Evolutionary conservation across 495 filamentous ascomycete genomes (phyloP).

Genomic region (Penicillium atrosanguineum): DNA sequence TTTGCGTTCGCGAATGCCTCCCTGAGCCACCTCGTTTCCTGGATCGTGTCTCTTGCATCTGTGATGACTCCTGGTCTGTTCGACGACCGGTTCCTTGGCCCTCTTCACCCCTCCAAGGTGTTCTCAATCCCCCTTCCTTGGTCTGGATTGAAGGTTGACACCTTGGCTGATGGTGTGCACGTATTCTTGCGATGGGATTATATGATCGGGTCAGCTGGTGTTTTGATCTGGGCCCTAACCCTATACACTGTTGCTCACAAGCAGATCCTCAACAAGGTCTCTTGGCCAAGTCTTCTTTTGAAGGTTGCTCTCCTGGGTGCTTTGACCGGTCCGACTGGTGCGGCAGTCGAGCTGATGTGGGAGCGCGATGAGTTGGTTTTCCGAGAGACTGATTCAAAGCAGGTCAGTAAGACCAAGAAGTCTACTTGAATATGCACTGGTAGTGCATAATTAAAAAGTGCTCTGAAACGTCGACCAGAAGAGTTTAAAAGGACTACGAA

Average conservation of each 20-base stretch:
- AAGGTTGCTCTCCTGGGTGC: slow-evolving; percentile 41
- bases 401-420: slow-evolving; percentile 25
- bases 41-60: slow-evolving; percentile 43
- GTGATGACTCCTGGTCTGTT: slow-evolving; percentile 38
- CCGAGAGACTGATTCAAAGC: slow-evolving; percentile 23
- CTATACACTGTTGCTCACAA: slow-evolving; percentile 40
- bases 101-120: slow-evolving; percentile 38
- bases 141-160: slow-evolving; percentile 32
- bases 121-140: slow-evolving; percentile 46
- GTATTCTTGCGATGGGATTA: slow-evolving; percentile 60
- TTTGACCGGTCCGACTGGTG: slow-evolving; percentile 49
- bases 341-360: slow-evolving; percentile 53
- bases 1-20: slow-evolving; percentile 48
- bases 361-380: slow-evolving; percentile 53
- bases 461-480: background rate
- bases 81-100: slow-evolving; percentile 20
- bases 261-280: slow-evolving; percentile 30
- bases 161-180: slow-evolving; percentile 48
- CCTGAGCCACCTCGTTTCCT: slow-evolving; percentile 46
- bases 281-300: slow-evolving; percentile 24
- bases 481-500: background rate
- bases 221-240: slow-evolving; percentile 55
- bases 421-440: slow-evolving; percentile 4
- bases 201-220: slow-evolving; percentile 47
- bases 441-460: background rate